Evolutionary conservation across 2,329 filamentous ascomycete species (phyloP).

Genomic region (Colletotrichum euphorbiae): DNA sequence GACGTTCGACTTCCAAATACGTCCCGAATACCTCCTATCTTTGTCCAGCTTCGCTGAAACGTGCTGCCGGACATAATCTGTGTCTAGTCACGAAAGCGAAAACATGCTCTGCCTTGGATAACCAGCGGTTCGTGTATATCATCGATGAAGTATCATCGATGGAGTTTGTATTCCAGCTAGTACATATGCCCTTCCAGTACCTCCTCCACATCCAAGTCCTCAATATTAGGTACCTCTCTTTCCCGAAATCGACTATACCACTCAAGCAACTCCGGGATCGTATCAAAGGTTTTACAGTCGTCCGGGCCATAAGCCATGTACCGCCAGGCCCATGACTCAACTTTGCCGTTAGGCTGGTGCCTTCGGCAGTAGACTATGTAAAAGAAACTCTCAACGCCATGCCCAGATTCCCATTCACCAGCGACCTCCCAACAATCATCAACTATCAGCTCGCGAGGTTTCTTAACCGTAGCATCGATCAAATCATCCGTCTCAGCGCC

Average conservation of each 20-base stretch:
- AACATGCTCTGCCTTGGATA: no score
- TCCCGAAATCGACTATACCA: not conserved
- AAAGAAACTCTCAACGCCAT: not conserved
- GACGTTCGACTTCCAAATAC: no score
- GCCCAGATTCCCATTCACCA: not conserved
- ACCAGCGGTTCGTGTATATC: no score
- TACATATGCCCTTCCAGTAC: not conserved
- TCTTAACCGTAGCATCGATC: not conserved
- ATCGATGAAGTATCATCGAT: no score
- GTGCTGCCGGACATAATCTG: no score
- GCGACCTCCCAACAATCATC: not conserved
- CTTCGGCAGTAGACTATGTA: not conserved
- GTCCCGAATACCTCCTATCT: no score
- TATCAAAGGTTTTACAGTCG: not conserved
- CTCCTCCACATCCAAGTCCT: not conserved
- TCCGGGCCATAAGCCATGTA: not conserved
- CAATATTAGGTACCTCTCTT: not conserved
- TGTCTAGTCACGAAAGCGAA: no score
- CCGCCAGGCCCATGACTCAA: not conserved
- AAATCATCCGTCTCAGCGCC: no score
- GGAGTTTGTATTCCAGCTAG: no score
- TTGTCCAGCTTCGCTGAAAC: no score
- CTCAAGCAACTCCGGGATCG: not conserved
- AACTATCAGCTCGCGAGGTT: not conserved
- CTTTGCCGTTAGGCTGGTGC: not conserved